Base-by-base conservation (phyloP, 345 rosid genomes). In the Tarenaya hassleriana region DNA sequence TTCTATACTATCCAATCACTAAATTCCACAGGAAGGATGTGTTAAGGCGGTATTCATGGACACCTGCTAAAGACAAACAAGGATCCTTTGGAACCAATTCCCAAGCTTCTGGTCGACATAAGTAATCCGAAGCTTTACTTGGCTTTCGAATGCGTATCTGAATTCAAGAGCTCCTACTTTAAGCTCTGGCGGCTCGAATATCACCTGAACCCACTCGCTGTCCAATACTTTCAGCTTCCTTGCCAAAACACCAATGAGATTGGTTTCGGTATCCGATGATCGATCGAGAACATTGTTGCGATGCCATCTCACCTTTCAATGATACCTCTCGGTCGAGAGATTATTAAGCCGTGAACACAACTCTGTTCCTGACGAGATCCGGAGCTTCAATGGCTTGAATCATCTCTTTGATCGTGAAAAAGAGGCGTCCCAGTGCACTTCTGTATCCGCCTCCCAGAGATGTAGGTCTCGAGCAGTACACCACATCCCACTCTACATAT, bases 361-460 rank as follows among this genome's bases (percentile, higher is more conserved):
- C 92, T 68, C 53, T 79, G 83, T 91, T 91, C 62, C 73, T 77
- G 19, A 91, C 75, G 4, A 43, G 54, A 48, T 91, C 88, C 7
- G 96, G 96, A 63, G 81, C 82, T 82, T 91, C 92, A 52, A 91
- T 79, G 45, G 58, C 77, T 71, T 84, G 98, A 55, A 79, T 66
- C 98, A 87, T 91, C 69, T 91, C 96, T 50, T 79, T 84, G 0
- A 95, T 79, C 64, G 21, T 73, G 68, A 84, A 77, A 64, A 91
- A 61, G 38, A 87, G 83, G 11, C 98, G 91, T 19, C 98, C 98
- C 0, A 91, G n/a, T 9, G 60, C 79, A 59, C 98, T 91, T 66
- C 98, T 73, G 58, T 86, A 91, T 18, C 96, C 98, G 32, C 98
- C 98, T 34, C 98, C 96, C 0, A 95, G 98, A 7, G 98, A 91